Evolutionary conservation across 257 asterid species (phyloP).

Genomic region (Nyctanthes arbortristis): DNA sequence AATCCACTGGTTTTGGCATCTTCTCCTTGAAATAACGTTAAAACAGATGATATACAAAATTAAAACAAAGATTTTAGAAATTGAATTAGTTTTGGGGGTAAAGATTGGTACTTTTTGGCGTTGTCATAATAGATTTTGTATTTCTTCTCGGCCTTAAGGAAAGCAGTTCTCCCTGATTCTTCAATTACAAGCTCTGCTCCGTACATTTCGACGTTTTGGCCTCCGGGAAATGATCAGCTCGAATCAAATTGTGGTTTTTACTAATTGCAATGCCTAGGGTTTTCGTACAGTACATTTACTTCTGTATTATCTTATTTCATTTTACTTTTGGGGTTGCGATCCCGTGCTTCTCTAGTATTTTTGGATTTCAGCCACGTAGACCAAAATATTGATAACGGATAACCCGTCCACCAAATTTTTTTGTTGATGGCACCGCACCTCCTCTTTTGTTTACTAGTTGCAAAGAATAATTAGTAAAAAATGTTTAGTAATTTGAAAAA

Average conservation of each 20-base stretch:
- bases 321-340: neutral
- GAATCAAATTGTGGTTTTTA: conserved; percentile 10
- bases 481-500: no score
- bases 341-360: neutral
- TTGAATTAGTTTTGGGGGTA: neutral
- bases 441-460: no score
- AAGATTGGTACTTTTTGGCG: conserved; percentile 52
- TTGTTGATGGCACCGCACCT: no score
- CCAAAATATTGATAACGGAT: neutral
- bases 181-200: conserved; percentile 46
- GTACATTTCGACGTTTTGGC: conserved; percentile 45
- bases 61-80: neutral
- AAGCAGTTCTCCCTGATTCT: conserved; percentile 83
- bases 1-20: conserved; percentile 71
- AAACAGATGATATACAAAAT: neutral
- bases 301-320: neutral
- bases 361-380: neutral
- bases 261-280: conserved; percentile 37
- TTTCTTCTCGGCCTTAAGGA: conserved; percentile 87
- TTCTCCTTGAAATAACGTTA: conserved; percentile 49
- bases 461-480: no score
- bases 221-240: conserved; percentile 1
- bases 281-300: no score
- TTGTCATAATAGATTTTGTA: conserved; percentile 81
- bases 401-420: no score